Evolutionary conservation across 1,139 yeast species (phyloP).

Genomic region (Meyerozyma smithsonii): DNA sequence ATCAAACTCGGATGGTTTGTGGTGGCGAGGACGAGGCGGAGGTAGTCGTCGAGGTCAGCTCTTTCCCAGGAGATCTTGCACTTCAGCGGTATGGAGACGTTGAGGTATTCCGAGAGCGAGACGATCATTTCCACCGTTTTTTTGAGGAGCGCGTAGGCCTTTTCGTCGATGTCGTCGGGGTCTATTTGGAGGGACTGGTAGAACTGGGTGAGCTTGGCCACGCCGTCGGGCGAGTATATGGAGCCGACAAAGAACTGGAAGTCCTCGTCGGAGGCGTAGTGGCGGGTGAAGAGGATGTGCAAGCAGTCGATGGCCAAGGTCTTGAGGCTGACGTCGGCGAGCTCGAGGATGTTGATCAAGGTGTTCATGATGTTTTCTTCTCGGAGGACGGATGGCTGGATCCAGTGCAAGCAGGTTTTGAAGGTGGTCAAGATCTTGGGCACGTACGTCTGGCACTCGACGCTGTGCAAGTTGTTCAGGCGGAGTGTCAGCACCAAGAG

Average conservation of each 20-base stretch:
- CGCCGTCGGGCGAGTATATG: slow-evolving; percentile 69
- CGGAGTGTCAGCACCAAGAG: slow-evolving; percentile 53
- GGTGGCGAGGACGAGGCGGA: slow-evolving; percentile 71
- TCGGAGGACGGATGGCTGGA: slow-evolving; percentile 69
- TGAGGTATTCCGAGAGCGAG: slow-evolving; percentile 75
- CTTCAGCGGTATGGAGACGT: slow-evolving; percentile 34
- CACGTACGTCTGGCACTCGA: slow-evolving; percentile 44
- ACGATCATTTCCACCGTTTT: slow-evolving; percentile 93
- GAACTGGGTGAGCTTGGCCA: slow-evolving; percentile 60
- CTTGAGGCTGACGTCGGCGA: slow-evolving; percentile 63
- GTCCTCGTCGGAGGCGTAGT: slow-evolving; percentile 66
- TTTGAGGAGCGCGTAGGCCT: slow-evolving; percentile 71
- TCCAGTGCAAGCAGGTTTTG: slow-evolving; percentile 90
- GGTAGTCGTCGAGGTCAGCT: slow-evolving; percentile 59
- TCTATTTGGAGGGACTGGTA: slow-evolving; percentile 61
- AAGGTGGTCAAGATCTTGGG: slow-evolving; percentile 74
- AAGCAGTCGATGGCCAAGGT: slow-evolving; percentile 87
- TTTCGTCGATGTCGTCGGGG: slow-evolving; percentile 76
- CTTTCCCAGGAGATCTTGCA: slow-evolving; percentile 42
- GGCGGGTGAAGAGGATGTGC: slow-evolving; percentile 81
- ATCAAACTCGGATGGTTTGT: slow-evolving; percentile 82
- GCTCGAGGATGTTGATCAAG: slow-evolving; percentile 54
- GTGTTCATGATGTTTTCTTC: slow-evolving; percentile 63
- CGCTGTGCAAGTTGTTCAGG: slow-evolving; percentile 27
- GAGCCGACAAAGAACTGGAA: slow-evolving; percentile 76